phyloP scores from a whole-genome alignment of 2,329 filamentous ascomycete species.

The Ambrosiella xylebori region DNA sequence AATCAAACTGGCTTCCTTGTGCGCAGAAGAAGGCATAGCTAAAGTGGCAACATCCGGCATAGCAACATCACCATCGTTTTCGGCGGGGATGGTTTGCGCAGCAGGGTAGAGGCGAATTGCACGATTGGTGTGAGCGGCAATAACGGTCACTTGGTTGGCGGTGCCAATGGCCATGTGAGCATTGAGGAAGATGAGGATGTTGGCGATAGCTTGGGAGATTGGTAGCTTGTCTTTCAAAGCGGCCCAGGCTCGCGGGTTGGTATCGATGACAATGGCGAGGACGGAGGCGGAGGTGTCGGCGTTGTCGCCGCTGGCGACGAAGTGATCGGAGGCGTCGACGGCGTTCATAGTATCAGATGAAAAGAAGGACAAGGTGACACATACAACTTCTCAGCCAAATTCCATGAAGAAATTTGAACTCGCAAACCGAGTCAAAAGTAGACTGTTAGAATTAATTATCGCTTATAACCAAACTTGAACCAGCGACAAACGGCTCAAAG shows the following conservation, averaged over 20 bases:
- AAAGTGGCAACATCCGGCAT: constrained; percentile 34
- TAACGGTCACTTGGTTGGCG: constrained; percentile 77
- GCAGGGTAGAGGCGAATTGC: constrained; percentile 79
- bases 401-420: neutral
- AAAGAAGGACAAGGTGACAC: neutral
- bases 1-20: constrained; percentile 88
- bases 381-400: neutral
- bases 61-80: constrained; percentile 33
- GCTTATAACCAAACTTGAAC: neutral
- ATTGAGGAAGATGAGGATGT: constrained; percentile 91
- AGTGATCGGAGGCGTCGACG: constrained; percentile 42
- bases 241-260: constrained; percentile 88
- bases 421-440: too few species aligned
- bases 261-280: constrained; percentile 81
- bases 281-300: constrained; percentile 52
- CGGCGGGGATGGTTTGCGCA: constrained; percentile 19
- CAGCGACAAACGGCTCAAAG: constrained; percentile 6
- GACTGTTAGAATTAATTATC: neutral
- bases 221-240: constrained; percentile 57
- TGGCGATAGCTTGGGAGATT: constrained; percentile 67
- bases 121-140: constrained; percentile 75
- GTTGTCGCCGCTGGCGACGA: constrained; percentile 25
- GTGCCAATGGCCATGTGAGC: constrained; percentile 89
- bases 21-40: constrained; percentile 31
- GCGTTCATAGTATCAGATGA: constrained; percentile 28